These are phyloP conservation scores for Corynascus novoguineensis DNA, from an alignment of 495 filamentous ascomycete genomes.

Conservation along the genomic window DNA sequence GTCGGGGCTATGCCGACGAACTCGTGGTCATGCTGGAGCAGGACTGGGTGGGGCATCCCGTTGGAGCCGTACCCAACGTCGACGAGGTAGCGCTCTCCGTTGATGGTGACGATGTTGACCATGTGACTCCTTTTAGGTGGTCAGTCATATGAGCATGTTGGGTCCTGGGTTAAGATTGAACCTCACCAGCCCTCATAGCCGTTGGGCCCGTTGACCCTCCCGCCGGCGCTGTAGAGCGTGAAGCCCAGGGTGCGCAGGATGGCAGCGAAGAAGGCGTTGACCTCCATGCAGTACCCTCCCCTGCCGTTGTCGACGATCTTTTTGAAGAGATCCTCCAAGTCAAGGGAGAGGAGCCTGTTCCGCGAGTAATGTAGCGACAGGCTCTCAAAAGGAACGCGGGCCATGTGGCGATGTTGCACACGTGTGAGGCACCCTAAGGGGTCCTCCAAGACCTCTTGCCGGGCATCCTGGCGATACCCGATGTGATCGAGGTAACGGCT, in stretches of 20 bases:
- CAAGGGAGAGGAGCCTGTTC: constrained; percentile 47
- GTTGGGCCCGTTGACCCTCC: constrained; percentile 28
- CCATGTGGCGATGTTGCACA: constrained; percentile 49
- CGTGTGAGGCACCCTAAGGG: constrained; percentile 31
- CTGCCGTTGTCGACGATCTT: constrained; percentile 52
- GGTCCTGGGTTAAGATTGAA: neutral
- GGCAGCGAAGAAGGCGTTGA: constrained; percentile 60
- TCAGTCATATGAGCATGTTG: neutral
- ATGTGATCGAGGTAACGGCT: constrained; percentile 40
- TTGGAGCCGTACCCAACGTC: constrained; percentile 67
- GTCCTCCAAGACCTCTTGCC: neutral
- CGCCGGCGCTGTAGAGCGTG: constrained; percentile 44
- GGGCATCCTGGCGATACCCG: constrained; percentile 24
- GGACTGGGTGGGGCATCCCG: constrained; percentile 32
- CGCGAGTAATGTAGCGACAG: constrained; percentile 47
- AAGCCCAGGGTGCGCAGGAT: constrained; percentile 61
- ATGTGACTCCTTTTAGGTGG: constrained; percentile 55
- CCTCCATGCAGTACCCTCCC: constrained; percentile 77
- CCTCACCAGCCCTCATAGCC: constrained; percentile 37
- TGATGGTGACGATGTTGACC: constrained; percentile 60
- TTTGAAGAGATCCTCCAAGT: constrained; percentile 52
- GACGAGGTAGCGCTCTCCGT: constrained; percentile 48
- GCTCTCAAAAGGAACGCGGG: constrained; percentile 67
- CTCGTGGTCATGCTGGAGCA: constrained; percentile 18
- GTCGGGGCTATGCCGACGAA: constrained; percentile 10